These are phyloP conservation scores for Xylariomycetidae sp. DNA, from an alignment of 2,329 filamentous ascomycete species.

Conservation along the genomic window DNA sequence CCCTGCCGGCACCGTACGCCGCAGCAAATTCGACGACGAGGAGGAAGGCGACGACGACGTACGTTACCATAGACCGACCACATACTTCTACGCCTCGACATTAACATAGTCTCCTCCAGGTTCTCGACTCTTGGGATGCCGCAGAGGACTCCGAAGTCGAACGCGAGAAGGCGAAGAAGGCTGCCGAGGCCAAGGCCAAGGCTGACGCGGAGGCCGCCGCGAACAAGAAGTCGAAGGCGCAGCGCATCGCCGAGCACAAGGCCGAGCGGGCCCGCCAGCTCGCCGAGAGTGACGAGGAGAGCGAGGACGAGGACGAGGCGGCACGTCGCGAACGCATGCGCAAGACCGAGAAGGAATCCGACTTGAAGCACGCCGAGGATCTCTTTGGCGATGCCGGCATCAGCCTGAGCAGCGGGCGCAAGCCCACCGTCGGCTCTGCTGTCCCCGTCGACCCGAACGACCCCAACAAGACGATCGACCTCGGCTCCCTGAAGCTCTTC, in stretches of 20 bases:
- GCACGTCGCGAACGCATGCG: slow-evolving; percentile 68
- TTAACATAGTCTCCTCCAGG: slow-evolving; percentile 40
- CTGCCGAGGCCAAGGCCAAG: slow-evolving; percentile 78
- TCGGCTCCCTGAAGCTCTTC: slow-evolving; percentile 76
- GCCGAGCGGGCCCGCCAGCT: slow-evolving; percentile 50
- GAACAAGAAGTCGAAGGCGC: slow-evolving; percentile 81
- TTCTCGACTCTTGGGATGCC: slow-evolving; percentile 94
- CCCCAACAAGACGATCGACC: slow-evolving; percentile 73
- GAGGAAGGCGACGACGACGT: slow-evolving; percentile 77
- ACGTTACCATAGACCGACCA: slow-evolving; percentile 24
- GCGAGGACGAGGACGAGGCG: slow-evolving; percentile 70
- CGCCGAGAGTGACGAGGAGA: slow-evolving; percentile 49
- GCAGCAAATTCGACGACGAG: slow-evolving; percentile 82
- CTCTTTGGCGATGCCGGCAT: slow-evolving; percentile 73
- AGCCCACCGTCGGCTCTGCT: slow-evolving; percentile 56
- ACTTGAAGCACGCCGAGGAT: slow-evolving; percentile 84
- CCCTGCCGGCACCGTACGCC: slow-evolving; percentile 33
- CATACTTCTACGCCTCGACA: slow-evolving; percentile 2
- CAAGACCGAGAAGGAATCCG: slow-evolving; percentile 76
- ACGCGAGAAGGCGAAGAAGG: slow-evolving; percentile 89
- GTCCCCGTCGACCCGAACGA: slow-evolving; percentile 68
- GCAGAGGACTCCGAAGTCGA: slow-evolving; percentile 96
- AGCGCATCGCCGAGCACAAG: slow-evolving; percentile 78
- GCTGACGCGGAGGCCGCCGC: slow-evolving; percentile 82
- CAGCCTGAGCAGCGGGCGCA: slow-evolving; percentile 54